Evolutionary conservation across 208 protist genomes (phyloP).

Genomic region (Herpetomonas muscarum): DNA sequence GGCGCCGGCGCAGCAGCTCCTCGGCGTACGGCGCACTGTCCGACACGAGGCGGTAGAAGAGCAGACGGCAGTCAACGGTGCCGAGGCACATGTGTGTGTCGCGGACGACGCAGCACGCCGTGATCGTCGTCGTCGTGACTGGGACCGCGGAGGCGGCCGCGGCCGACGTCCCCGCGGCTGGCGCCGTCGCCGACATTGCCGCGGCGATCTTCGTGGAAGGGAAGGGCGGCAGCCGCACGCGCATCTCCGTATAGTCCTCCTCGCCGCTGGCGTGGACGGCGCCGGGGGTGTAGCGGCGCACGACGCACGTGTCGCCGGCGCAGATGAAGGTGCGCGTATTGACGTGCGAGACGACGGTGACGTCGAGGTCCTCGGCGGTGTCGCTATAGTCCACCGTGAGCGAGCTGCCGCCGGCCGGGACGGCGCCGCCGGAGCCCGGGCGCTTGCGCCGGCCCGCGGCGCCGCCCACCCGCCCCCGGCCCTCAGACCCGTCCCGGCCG

Average conservation of each 20-base stretch:
- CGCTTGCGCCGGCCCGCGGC: background rate
- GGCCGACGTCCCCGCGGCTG: background rate
- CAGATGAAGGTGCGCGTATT: constrained; percentile 57
- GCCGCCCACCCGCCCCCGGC: background rate
- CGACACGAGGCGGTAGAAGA: constrained; percentile 73
- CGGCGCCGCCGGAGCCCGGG: background rate
- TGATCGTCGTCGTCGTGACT: constrained; percentile 43
- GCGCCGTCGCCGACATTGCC: background rate
- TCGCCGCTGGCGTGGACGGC: constrained; percentile 49
- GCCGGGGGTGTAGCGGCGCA: constrained; percentile 39
- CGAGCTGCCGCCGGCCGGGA: background rate
- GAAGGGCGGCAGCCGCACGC: constrained; percentile 40
- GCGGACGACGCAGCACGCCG: constrained; percentile 75
- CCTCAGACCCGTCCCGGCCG: background rate
- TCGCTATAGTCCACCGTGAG: background rate
- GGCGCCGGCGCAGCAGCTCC: constrained; percentile 33
- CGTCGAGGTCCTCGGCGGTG: constrained; percentile 26
- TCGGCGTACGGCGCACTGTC: constrained; percentile 46
- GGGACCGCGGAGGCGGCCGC: background rate
- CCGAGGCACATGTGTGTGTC: constrained; percentile 79
- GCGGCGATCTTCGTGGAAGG: background rate
- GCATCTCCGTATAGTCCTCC: constrained; percentile 53
- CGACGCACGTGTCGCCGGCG: constrained; percentile 47
- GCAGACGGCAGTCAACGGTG: constrained; percentile 63
- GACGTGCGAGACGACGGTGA: constrained; percentile 34